phyloP scores from a whole-genome alignment of 176 grass and related monocot genomes.

The Oryza punctata region DNA sequence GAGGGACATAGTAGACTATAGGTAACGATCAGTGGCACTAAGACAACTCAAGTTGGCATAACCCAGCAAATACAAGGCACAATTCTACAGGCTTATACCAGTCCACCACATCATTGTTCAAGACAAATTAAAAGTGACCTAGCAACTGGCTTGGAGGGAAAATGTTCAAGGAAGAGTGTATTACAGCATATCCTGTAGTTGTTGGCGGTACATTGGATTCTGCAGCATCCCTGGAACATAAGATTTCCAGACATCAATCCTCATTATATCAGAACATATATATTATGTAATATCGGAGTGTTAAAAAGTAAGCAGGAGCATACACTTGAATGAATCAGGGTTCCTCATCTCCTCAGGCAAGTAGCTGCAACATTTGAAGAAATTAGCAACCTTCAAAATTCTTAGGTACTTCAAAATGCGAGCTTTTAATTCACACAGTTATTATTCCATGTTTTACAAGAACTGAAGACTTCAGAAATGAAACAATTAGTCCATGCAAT shows the following conservation, averaged over 20 bases:
- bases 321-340: slow-evolving; percentile 89
- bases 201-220: slow-evolving; percentile 90
- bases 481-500: slow-evolving; percentile 7
- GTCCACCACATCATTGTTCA: slow-evolving; percentile 18
- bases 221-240: slow-evolving; percentile 89
- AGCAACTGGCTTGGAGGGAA: not conserved
- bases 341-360: slow-evolving; percentile 99
- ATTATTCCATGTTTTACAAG: not conserved
- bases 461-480: slow-evolving; percentile 19
- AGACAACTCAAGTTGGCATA: not conserved
- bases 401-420: slow-evolving; percentile 12
- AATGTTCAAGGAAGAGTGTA: slow-evolving; percentile 32
- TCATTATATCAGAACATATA: slow-evolving; percentile 31
- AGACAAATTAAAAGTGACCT: not conserved
- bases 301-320: slow-evolving; percentile 43
- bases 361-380: slow-evolving; percentile 71
- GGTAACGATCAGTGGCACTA: not conserved
- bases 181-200: slow-evolving; percentile 99
- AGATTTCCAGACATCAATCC: slow-evolving; percentile 8
- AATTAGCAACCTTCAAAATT: slow-evolving; percentile 33
- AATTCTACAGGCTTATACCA: not conserved
- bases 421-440: slow-evolving; percentile 3
- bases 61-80: not conserved
- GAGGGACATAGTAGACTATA: not conserved
- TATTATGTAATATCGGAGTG: slow-evolving; percentile 2